phyloP scores from a whole-genome alignment of 257 asterid genomes.

The Ligustrum vulgare region DNA sequence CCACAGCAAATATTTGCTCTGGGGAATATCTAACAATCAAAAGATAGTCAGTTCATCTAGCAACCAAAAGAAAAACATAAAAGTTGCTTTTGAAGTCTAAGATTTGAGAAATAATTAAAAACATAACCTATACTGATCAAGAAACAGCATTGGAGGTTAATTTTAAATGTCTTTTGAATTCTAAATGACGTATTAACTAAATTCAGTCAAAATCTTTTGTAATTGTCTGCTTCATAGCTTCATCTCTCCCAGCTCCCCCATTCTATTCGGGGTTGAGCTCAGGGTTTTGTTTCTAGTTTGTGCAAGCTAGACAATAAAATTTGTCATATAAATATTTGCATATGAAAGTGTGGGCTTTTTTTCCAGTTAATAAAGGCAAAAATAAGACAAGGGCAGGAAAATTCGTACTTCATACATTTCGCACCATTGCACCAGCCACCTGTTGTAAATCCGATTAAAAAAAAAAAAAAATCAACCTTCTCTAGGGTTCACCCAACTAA shows the following conservation, averaged over 20 bases:
- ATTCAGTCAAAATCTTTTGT: background rate
- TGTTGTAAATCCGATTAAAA: background rate
- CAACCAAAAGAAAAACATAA: background rate
- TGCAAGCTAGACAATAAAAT: background rate
- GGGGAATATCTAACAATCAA: constrained; percentile 72
- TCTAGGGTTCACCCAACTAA: background rate
- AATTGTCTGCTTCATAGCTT: background rate
- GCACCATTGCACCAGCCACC: background rate
- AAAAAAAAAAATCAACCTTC: background rate
- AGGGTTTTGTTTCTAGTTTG: background rate
- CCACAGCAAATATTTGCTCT: constrained; percentile 93
- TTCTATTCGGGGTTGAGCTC: background rate
- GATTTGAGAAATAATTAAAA: background rate
- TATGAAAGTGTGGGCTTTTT: background rate
- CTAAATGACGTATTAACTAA: background rate
- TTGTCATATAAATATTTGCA: background rate
- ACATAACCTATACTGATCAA: background rate
- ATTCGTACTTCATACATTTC: background rate
- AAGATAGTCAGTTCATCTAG: constrained; percentile 20
- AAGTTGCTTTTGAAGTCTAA: background rate
- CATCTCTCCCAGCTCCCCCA: background rate
- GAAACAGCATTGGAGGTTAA: background rate
- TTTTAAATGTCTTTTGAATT: background rate
- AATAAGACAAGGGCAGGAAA: background rate
- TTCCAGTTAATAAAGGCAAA: background rate